These are phyloP conservation scores for Chrysanthemum makinoi DNA, from an alignment of 129 eudicot species.

Conservation along the genomic window DNA sequence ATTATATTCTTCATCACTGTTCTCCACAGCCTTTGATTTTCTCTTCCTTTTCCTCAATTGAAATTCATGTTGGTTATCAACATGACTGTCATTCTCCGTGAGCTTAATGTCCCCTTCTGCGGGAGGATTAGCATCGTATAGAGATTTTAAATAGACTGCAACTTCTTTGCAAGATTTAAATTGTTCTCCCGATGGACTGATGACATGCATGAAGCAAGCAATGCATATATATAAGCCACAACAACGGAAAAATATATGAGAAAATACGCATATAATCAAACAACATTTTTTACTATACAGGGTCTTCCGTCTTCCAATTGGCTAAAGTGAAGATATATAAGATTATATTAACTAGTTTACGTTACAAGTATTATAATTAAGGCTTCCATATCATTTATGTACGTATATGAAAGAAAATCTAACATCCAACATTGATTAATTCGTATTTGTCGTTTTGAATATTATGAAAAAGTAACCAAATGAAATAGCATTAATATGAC, in stretches of 20 bases:
- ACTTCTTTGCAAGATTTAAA: constrained; percentile 29
- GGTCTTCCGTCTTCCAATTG: too few species aligned
- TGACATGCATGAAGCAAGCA: constrained; percentile 18
- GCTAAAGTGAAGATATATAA: too few species aligned
- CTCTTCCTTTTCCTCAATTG: neutral
- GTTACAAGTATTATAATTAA: too few species aligned
- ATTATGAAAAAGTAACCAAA: too few species aligned
- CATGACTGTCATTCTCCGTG: constrained; percentile 3
- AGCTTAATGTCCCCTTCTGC: neutral
- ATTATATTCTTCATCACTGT: constrained; percentile 1
- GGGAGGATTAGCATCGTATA: constrained; percentile 13
- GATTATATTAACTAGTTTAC: too few species aligned
- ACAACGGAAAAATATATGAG: neutral
- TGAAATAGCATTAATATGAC: neutral
- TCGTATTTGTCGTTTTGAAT: too few species aligned
- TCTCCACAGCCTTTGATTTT: neutral
- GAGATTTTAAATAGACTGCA: constrained; percentile 19
- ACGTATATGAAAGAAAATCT: too few species aligned
- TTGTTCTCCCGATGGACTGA: constrained; percentile 13
- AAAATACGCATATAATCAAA: too few species aligned
- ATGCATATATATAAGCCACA: neutral
- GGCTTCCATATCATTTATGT: too few species aligned
- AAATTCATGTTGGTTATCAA: neutral
- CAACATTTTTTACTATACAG: too few species aligned
- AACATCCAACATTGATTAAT: too few species aligned